Percentiles rank a stretch among this genome's conserved stretches.
Evolutionary conservation across 441 rosid species (phyloP).

Genomic region (Corymbia citriodora): DNA sequence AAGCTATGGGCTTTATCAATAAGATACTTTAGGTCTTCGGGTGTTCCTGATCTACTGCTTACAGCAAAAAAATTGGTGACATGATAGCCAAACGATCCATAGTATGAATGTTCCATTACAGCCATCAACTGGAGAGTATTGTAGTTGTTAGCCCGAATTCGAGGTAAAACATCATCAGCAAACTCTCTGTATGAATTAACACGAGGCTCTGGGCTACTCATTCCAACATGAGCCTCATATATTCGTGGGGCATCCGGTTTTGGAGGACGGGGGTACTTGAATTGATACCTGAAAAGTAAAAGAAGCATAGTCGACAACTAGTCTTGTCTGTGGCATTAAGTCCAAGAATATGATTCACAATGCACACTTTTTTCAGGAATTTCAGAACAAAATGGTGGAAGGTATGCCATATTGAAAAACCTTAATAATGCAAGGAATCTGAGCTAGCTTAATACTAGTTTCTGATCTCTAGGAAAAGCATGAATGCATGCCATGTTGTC

Average conservation of each 20-base stretch:
- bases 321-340: not conserved
- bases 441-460: not conserved
- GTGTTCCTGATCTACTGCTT: constrained; percentile 82
- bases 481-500: not conserved
- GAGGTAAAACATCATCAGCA: constrained; percentile 78
- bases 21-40: constrained; percentile 81
- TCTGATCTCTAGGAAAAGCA: not conserved
- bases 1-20: constrained; percentile 86
- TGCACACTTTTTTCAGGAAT: not conserved
- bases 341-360: not conserved
- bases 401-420: not conserved
- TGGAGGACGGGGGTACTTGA: constrained; percentile 55
- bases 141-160: constrained; percentile 62
- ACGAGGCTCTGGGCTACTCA: constrained; percentile 71
- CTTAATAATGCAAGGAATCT: not conserved
- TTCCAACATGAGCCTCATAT: constrained; percentile 89
- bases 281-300: constrained; percentile 49
- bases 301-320: constrained; percentile 7
- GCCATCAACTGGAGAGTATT: constrained; percentile 83
- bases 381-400: not conserved
- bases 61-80: constrained; percentile 78
- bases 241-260: constrained; percentile 65
- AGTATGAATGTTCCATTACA: constrained; percentile 82
- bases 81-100: constrained; percentile 84
- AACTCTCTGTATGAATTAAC: constrained; percentile 70